These are phyloP conservation scores for Cyberlindnera lachancei DNA, from an alignment of 805 yeast genomes.

Conservation along the genomic window DNA sequence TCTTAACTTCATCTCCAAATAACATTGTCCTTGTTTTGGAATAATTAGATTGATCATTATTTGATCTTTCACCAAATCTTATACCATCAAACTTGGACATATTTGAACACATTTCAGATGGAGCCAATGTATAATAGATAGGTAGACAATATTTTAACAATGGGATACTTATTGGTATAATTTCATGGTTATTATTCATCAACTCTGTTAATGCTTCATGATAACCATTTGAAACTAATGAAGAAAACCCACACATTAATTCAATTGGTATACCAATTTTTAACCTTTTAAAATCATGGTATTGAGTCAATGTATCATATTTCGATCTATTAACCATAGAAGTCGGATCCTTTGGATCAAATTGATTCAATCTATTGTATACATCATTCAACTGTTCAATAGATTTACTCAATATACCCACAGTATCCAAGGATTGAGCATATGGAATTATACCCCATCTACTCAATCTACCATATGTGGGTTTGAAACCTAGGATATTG, in stretches of 20 bases:
- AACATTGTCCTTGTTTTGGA: conserved; percentile 54
- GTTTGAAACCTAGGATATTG: conserved; percentile 82
- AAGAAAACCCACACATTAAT: conserved; percentile 49
- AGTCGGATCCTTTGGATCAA: conserved; percentile 80
- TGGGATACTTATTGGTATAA: conserved; percentile 66
- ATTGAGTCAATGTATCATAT: conserved; percentile 1
- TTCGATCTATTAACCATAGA: conserved; percentile 36
- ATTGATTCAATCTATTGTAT: conserved; percentile 46
- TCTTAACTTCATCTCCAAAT: conserved; percentile 78
- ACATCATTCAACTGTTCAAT: conserved; percentile 38
- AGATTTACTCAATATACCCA: conserved; percentile 65
- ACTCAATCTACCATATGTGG: conserved; percentile 86
- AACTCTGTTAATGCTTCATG: conserved; percentile 36
- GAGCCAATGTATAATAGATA: conserved; percentile 79
- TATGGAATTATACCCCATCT: conserved; percentile 89
- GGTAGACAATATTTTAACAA: conserved; percentile 60
- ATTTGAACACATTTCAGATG: conserved; percentile 93
- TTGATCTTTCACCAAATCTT: conserved; percentile 62
- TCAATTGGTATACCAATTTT: conserved; percentile 73
- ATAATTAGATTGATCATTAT: conserved; percentile 33
- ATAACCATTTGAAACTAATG: conserved; percentile 42
- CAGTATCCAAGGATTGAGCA: conserved; percentile 93
- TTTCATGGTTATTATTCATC: conserved; percentile 30
- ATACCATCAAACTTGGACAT: conserved; percentile 86
- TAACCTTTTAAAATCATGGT: conserved; percentile 18